Evolutionary conservation across 2,329 filamentous ascomycete genomes (phyloP), one percentile per base, ranked within the genome.

Genomic region (Aspergillus neotritici): DNA sequence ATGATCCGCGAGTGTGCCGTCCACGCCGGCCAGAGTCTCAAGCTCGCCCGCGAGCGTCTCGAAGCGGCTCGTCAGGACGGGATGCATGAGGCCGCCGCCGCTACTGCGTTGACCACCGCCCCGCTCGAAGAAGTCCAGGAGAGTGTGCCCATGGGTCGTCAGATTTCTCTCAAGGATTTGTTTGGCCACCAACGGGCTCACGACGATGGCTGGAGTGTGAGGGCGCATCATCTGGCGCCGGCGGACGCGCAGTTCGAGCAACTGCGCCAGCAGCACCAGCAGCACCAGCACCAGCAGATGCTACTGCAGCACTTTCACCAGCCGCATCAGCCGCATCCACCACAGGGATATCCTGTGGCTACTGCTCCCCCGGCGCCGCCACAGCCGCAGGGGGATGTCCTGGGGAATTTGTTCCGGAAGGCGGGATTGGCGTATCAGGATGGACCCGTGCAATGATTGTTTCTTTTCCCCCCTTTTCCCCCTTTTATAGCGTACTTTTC

Each of bases 1-100:
- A 68, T 76, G 44, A 80, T 83, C 47, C 67, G 71, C 46, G 73
- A 77, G 34, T 75, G 77, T 49, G 79, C 79, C 4, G 63, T 68
- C 17, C 69, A 71, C 56, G 77, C 76, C 1, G 71, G 72, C 16
- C 58, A 68, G 37, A 77, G 73, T 50, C 62, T 73, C 44, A 71
- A 69, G 40, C 58, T 69, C 14, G 69, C 68, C 7, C 62, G 64
- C 15, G 68, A 70, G 29, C 59, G 62, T 29, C 43, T 62, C n/a
- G 64, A 66, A 25, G 60, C 63, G 4, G 53, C 57, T 33, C 63
- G 53, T 17, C 63, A 65, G 48, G 58, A 53, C 42, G 60, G 56
- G 4, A 36, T 64, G 33, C 63, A 63, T 39, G 54, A 53, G 31
- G 60, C 64, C 10, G 58, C 63, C 9, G 55, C 57, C 5, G 57